Conservation (phyloP, 768 basidiomycete genomes). For the Pleurotus giganteus region DNA sequence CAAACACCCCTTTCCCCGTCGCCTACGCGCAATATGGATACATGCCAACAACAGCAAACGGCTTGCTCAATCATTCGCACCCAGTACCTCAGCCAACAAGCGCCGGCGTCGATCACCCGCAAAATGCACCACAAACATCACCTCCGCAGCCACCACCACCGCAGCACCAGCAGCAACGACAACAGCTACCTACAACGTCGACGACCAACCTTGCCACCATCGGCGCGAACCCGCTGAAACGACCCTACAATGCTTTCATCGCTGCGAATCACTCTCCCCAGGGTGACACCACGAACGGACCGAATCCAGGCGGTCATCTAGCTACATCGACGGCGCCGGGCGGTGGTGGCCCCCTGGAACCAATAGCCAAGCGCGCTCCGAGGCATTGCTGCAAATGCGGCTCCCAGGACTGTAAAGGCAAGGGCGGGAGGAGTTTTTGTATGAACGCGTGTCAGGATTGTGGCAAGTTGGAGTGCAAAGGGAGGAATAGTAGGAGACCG, state of each 20-base stretch:
- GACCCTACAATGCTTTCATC: slow-evolving; percentile 9
- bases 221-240: slow-evolving; percentile 7
- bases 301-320: slow-evolving; percentile 5
- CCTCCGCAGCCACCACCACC: slow-evolving; percentile 23
- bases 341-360: slow-evolving; percentile 27
- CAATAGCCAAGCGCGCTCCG: slow-evolving; percentile 56
- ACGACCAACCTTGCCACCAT: slow-evolving; percentile 3
- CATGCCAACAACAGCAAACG: background rate
- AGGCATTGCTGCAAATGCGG: slow-evolving; percentile 84
- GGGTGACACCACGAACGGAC: slow-evolving; percentile 6
- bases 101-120: slow-evolving; percentile 11
- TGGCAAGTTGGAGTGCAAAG: slow-evolving; percentile 75
- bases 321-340: slow-evolving; percentile 16
- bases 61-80: background rate
- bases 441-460: slow-evolving; percentile 78
- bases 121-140: too few relatives aligned
- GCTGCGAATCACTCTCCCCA: slow-evolving; percentile 16
- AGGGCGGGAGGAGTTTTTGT: slow-evolving; percentile 75
- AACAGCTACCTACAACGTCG: slow-evolving; percentile 7
- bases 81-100: background rate
- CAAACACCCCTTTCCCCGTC: slow-evolving; percentile 15
- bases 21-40: slow-evolving; percentile 19
- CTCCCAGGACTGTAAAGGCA: slow-evolving; percentile 78
- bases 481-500: slow-evolving; percentile 74
- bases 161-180: slow-evolving; percentile 14